These are phyloP conservation scores for Lasiosphaeria ovina DNA, from an alignment of 495 filamentous ascomycete genomes.

Conservation along the genomic window DNA sequence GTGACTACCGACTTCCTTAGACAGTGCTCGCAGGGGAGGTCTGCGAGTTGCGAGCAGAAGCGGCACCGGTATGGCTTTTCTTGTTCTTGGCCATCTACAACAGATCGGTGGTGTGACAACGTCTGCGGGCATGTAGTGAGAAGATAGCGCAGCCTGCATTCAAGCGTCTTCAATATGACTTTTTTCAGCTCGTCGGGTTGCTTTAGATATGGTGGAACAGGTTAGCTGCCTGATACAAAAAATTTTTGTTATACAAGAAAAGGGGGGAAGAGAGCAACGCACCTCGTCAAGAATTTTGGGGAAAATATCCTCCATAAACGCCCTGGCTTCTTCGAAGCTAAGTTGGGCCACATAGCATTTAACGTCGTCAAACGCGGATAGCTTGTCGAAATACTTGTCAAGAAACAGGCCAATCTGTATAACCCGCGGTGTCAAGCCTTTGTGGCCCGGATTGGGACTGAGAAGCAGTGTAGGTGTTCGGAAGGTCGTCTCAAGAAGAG, in stretches of 20 bases:
- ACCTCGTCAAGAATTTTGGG: conserved; percentile 28
- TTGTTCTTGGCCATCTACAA: conserved; percentile 23
- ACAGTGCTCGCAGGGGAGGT: conserved; percentile 32
- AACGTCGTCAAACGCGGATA: conserved; percentile 37
- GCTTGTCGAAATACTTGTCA: conserved; percentile 31
- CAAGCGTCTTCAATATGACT: conserved; percentile 24
- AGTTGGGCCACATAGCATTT: conserved; percentile 33
- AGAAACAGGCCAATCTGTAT: conserved; percentile 32
- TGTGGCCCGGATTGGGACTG: conserved; percentile 9
- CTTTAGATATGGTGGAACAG: conserved; percentile 8
- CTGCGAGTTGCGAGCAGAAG: conserved; percentile 23
- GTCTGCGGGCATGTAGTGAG: conserved; percentile 35
- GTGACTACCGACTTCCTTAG: conserved; percentile 31
- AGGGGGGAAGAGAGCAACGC: conserved; percentile 1
- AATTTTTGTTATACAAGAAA: neutral
- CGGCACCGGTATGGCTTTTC: conserved; percentile 28
- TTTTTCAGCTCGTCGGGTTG: conserved; percentile 17
- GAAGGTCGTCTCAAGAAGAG: conserved; percentile 27
- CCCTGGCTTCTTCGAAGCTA: conserved; percentile 28
- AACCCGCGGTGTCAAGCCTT: conserved; percentile 26
- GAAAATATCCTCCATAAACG: conserved; percentile 27
- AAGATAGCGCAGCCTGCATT: conserved; percentile 32
- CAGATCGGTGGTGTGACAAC: conserved; percentile 23
- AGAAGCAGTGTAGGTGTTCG: conserved; percentile 12
- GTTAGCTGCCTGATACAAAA: neutral